Evolutionary conservation across 2,329 filamentous ascomycete species (phyloP).

Genomic region (Falciphora oryzae): DNA sequence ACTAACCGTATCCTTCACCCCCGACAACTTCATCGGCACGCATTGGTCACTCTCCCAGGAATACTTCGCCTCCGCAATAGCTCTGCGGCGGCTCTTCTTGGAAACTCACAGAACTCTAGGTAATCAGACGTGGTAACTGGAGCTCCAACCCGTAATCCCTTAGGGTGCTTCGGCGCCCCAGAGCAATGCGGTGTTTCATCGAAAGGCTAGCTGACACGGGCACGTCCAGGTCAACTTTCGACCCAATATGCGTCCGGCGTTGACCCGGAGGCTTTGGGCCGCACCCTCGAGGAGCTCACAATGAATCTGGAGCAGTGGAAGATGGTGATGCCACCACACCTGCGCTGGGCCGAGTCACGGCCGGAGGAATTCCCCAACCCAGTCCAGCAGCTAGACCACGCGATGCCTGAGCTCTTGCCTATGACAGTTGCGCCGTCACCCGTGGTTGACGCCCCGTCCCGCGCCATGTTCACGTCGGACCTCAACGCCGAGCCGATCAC

Average conservation of each 20-base stretch:
- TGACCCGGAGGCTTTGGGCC: conserved; percentile 17
- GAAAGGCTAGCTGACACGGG: background rate
- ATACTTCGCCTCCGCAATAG: conserved; percentile 55
- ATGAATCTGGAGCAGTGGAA: conserved; percentile 53
- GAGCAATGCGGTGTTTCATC: too few relatives aligned
- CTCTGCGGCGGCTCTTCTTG: conserved; percentile 46
- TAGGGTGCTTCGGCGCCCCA: too few relatives aligned
- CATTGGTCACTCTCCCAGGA: conserved; percentile 49
- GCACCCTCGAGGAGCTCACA: conserved; percentile 44
- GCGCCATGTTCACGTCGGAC: conserved; percentile 40
- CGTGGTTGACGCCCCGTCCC: conserved; percentile 16
- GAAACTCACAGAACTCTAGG: conserved; percentile 47
- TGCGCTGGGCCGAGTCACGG: conserved; percentile 53
- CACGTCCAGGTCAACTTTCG: background rate
- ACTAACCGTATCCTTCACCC: conserved; percentile 42
- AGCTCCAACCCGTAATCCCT: too few relatives aligned
- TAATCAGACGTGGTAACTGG: conserved; percentile 20
- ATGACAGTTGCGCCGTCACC: conserved; percentile 1
- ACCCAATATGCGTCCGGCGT: background rate
- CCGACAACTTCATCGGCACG: conserved; percentile 41
- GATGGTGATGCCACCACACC: conserved; percentile 43
- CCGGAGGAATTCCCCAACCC: conserved; percentile 35
- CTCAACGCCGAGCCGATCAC: conserved; percentile 35
- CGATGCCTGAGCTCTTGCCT: background rate
- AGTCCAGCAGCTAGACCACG: background rate